phyloP scores from a whole-genome alignment of 2,329 filamentous ascomycete species.

The Colletotrichum scovillei region DNA sequence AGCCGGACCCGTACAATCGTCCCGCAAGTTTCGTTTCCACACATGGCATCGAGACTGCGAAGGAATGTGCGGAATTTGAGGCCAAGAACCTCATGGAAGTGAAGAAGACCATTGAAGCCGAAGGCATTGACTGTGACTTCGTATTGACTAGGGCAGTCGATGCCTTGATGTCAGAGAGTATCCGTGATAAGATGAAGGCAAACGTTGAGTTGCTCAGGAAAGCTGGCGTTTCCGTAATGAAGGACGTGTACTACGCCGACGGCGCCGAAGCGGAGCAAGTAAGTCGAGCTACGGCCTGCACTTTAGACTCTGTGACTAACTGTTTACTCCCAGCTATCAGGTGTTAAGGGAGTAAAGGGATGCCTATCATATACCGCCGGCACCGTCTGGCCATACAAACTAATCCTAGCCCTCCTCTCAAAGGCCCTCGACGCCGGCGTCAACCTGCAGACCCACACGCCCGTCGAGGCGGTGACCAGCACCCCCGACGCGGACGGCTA shows the following conservation, averaged over 20 bases:
- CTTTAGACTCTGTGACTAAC: slow-evolving; percentile 43
- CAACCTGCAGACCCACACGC: slow-evolving; percentile 42
- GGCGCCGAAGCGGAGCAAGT: slow-evolving; percentile 44
- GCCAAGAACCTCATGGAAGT: slow-evolving; percentile 51
- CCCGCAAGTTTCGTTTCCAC: slow-evolving; percentile 67
- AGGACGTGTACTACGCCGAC: slow-evolving; percentile 43
- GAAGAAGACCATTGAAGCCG: slow-evolving; percentile 48
- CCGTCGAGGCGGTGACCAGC: neutral
- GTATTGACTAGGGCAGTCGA: slow-evolving; percentile 53
- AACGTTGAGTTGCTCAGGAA: slow-evolving; percentile 45
- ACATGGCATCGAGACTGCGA: slow-evolving; percentile 38
- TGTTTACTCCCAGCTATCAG: slow-evolving; percentile 53
- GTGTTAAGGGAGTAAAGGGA: slow-evolving; percentile 52
- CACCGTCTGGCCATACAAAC: slow-evolving; percentile 41
- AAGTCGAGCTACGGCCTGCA: slow-evolving; percentile 38
- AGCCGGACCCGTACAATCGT: slow-evolving; percentile 64
- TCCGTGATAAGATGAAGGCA: slow-evolving; percentile 39
- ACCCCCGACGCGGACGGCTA: slow-evolving; percentile 7
- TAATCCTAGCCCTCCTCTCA: slow-evolving; percentile 42
- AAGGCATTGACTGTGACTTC: slow-evolving; percentile 57
- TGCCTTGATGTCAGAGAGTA: slow-evolving; percentile 46
- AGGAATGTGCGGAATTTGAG: slow-evolving; percentile 60
- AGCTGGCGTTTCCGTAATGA: slow-evolving; percentile 41
- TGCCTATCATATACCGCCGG: slow-evolving; percentile 48
- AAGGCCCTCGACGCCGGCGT: slow-evolving; percentile 37